These are phyloP conservation scores for Cryptococcus sp. DNA, from an alignment of 1,284 basidiomycete genomes.

Conservation along the genomic window DNA sequence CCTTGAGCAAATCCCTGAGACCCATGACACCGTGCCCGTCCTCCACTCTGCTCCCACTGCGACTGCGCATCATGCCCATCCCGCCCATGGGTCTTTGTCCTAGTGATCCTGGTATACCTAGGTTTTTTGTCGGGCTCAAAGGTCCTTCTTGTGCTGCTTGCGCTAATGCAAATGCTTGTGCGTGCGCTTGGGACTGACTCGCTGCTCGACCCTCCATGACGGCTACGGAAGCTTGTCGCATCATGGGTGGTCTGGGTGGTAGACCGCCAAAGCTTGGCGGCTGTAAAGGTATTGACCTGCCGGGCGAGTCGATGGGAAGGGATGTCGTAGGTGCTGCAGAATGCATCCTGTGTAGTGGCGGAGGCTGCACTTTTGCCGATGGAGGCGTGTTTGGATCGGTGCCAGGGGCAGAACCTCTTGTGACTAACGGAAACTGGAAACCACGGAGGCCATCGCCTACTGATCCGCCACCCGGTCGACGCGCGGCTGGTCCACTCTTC, in stretches of 20 bases:
- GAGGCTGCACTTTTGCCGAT: conserved; percentile 14
- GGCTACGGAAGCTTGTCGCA: conserved; percentile 49
- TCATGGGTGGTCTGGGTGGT: conserved; percentile 41
- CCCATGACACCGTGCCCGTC: conserved; percentile 29
- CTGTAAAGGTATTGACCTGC: neutral
- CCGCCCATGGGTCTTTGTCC: conserved; percentile 15
- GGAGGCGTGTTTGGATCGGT: neutral
- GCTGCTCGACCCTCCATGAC: conserved; percentile 49
- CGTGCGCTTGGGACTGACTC: conserved; percentile 34
- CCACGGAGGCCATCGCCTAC: conserved; percentile 43
- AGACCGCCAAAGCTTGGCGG: conserved; percentile 6
- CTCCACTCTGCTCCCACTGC: conserved; percentile 42
- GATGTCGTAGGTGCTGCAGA: conserved; percentile 28
- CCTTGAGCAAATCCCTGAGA: conserved; percentile 48
- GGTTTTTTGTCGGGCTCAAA: conserved; percentile 24
- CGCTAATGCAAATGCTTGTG: conserved; percentile 29
- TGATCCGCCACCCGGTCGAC: conserved; percentile 32
- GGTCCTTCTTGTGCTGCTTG: conserved; percentile 20
- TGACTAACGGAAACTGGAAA: conserved; percentile 48
- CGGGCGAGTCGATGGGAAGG: conserved; percentile 10
- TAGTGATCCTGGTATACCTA: conserved; percentile 26
- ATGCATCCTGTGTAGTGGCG: conserved; percentile 26
- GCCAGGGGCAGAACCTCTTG: conserved; percentile 13
- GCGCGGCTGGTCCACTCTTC: conserved; percentile 12
- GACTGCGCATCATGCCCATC: conserved; percentile 40